Evolutionary conservation across 2,329 filamentous ascomycete genomes (phyloP).

Genomic region (Ilyonectria destructans): DNA sequence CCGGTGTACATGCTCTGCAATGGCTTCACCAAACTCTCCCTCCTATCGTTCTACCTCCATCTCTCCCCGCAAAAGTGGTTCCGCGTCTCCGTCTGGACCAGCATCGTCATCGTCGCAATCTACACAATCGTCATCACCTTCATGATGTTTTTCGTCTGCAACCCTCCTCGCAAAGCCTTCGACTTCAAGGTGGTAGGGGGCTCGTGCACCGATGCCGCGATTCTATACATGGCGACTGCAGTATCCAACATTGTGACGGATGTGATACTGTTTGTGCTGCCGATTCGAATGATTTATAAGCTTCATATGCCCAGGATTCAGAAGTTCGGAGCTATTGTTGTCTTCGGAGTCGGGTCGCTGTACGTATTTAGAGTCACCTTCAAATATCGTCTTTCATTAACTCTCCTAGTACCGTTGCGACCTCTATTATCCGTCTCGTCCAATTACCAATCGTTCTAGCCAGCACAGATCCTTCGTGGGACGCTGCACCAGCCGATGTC

Average conservation of each 20-base stretch:
- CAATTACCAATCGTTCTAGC: constrained; percentile 46
- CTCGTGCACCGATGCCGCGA: constrained; percentile 60
- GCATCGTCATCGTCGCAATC: constrained; percentile 50
- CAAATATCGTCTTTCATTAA: constrained; percentile 31
- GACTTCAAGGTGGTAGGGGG: constrained; percentile 46
- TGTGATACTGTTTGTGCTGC: constrained; percentile 62
- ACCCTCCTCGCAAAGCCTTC: constrained; percentile 44
- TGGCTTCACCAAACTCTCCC: constrained; percentile 56
- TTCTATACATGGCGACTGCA: constrained; percentile 65
- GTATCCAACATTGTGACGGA: constrained; percentile 65
- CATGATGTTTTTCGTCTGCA: constrained; percentile 47
- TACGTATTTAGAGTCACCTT: constrained; percentile 38
- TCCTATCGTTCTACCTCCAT: constrained; percentile 56
- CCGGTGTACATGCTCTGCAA: constrained; percentile 55
- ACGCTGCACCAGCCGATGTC: constrained; percentile 48
- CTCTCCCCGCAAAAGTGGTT: constrained; percentile 55
- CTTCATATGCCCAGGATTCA: constrained; percentile 62
- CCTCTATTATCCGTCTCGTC: constrained; percentile 51
- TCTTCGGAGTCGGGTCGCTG: constrained; percentile 62
- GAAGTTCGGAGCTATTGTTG: constrained; percentile 60
- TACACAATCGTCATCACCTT: constrained; percentile 50
- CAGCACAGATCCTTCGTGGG: constrained; percentile 51
- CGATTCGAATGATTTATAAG: constrained; percentile 61
- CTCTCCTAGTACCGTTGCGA: constrained; percentile 50
- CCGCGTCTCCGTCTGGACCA: constrained; percentile 49